phyloP scores from a whole-genome alignment of 306 rosid species.

The Inga leiocalycina region DNA sequence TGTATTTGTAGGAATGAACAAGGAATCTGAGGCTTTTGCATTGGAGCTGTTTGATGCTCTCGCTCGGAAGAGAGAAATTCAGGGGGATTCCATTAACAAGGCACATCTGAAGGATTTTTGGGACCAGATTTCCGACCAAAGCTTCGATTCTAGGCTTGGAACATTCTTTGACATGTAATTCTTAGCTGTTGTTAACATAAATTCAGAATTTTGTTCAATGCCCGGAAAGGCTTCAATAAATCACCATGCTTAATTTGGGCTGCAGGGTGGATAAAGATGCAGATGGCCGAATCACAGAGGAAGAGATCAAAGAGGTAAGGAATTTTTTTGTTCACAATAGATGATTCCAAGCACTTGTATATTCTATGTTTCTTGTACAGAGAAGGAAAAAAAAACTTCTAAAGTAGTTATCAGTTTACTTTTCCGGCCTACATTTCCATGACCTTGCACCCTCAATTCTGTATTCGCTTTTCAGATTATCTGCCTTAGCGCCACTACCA shows the following conservation, averaged over 20 bases:
- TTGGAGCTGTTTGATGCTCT: conserved; percentile 64
- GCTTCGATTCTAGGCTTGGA: conserved; percentile 69
- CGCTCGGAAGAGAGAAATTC: conserved; percentile 48
- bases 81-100: conserved; percentile 52
- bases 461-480: conserved; percentile 55
- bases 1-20: conserved; percentile 59
- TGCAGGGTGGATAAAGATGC: conserved; percentile 80
- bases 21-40: conserved; percentile 66
- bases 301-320: conserved; percentile 65
- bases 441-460: conserved; percentile 14
- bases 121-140: conserved; percentile 71
- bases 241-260: conserved; percentile 23
- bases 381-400: neutral
- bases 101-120: conserved; percentile 64
- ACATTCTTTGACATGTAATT: conserved; percentile 77
- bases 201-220: conserved; percentile 11
- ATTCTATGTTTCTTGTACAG: neutral
- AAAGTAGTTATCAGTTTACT: neutral
- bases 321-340: conserved; percentile 14
- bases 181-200: neutral
- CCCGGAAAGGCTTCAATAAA: neutral
- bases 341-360: neutral
- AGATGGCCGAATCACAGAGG: conserved; percentile 68
- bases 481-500: conserved; percentile 67
- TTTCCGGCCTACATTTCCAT: conserved; percentile 24